Conservation (phyloP, 2,329 filamentous ascomycete genomes). For the Stromatinia cepivora region DNA sequence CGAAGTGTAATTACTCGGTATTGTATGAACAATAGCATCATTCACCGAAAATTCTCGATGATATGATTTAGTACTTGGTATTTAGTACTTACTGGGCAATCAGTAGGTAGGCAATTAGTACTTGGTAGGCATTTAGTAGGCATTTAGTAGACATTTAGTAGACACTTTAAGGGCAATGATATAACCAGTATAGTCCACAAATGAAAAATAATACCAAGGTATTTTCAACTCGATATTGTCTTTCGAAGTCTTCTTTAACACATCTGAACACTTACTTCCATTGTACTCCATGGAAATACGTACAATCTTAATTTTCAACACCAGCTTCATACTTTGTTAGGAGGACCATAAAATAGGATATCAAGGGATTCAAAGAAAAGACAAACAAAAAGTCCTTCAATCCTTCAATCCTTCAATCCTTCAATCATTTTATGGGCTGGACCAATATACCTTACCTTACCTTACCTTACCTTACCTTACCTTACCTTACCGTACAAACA, state of each 20-base stretch:
- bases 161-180: not conserved
- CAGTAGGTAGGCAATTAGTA: too few species aligned
- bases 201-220: not conserved
- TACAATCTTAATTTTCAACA: not conserved
- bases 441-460: not conserved
- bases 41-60: too few species aligned
- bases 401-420: not conserved
- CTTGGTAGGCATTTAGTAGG: too few species aligned
- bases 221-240: not conserved
- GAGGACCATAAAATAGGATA: not conserved
- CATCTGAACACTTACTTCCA: not conserved
- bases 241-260: not conserved
- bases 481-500: not conserved
- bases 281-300: not conserved
- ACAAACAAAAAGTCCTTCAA: not conserved
- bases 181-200: not conserved
- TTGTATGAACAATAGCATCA: too few species aligned
- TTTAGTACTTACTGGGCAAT: too few species aligned
- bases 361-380: not conserved
- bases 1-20: too few species aligned
- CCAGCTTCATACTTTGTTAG: not conserved
- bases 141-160: too few species aligned
- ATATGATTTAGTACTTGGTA: too few species aligned
- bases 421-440: not conserved
- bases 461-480: not conserved